Conservation (phyloP, 345 rosid genomes). For the Boechera retrofracta region DNA sequence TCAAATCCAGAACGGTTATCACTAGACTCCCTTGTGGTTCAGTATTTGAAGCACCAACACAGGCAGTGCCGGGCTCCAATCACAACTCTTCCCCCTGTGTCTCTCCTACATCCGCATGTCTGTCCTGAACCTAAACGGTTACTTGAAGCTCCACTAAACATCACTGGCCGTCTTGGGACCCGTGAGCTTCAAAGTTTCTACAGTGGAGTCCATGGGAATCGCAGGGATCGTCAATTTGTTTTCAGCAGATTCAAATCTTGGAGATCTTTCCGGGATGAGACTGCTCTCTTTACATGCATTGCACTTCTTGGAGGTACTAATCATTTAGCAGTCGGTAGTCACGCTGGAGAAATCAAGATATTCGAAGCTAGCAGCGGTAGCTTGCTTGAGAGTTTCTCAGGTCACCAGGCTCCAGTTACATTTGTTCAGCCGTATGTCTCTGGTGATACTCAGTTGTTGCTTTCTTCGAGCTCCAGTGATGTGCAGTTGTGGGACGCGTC, state of each 20-base stretch:
- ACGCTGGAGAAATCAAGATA: constrained; percentile 77
- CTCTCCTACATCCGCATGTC: constrained; percentile 90
- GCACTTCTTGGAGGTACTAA: constrained; percentile 77
- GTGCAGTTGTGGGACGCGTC: constrained; percentile 93
- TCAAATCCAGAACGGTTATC: constrained; percentile 76
- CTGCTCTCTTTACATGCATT: constrained; percentile 78
- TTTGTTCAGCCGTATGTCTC: constrained; percentile 71
- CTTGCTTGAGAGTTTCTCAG: constrained; percentile 71
- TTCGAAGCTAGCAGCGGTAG: constrained; percentile 73
- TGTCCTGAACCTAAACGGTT: constrained; percentile 96
- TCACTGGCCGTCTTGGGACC: constrained; percentile 83
- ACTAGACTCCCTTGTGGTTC: constrained; percentile 86
- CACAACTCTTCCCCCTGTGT: constrained; percentile 96
- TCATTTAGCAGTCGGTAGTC: constrained; percentile 92
- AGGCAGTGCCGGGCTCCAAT: constrained; percentile 99
- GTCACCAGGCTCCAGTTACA: constrained; percentile 81
- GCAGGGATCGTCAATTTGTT: constrained; percentile 92
- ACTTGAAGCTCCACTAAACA: constrained; percentile 88
- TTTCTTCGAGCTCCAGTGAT: constrained; percentile 85
- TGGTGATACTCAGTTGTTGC: constrained; percentile 70
- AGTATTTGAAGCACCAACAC: constrained; percentile 95
- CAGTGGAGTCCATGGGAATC: constrained; percentile 93
- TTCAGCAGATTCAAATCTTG: constrained; percentile 94
- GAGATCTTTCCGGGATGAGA: constrained; percentile 96
- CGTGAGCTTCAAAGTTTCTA: constrained; percentile 78